Conservation (phyloP, 1,284 basidiomycete species). For the Calocybe gambosa region DNA sequence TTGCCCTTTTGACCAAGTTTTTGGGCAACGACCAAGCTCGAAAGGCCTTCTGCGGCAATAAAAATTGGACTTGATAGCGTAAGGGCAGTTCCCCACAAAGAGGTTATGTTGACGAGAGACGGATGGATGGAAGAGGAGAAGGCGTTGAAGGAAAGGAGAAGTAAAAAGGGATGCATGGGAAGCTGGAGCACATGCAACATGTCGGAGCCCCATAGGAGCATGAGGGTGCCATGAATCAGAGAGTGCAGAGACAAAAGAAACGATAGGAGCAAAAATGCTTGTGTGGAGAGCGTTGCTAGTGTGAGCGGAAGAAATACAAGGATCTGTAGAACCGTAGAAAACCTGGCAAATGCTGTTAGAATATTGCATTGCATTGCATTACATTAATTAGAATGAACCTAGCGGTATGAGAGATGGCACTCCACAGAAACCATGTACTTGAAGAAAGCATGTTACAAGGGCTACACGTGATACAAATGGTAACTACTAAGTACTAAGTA, state of each 20-base stretch:
- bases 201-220: slow-evolving; percentile 59
- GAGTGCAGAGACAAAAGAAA: slow-evolving; percentile 71
- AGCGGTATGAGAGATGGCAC: background rate
- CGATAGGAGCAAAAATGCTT: slow-evolving; percentile 76
- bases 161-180: slow-evolving; percentile 74
- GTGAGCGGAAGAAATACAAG: slow-evolving; percentile 80
- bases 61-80: slow-evolving; percentile 72
- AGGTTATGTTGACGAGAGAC: slow-evolving; percentile 48
- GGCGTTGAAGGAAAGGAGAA: slow-evolving; percentile 75
- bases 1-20: slow-evolving; percentile 71
- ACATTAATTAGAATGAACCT: no score
- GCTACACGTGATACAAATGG: background rate
- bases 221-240: slow-evolving; percentile 68
- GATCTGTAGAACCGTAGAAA: slow-evolving; percentile 74
- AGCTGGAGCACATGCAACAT: slow-evolving; percentile 70
- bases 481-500: background rate
- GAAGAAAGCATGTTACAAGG: background rate
- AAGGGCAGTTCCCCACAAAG: slow-evolving; percentile 69
- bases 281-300: slow-evolving; percentile 70
- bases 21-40: slow-evolving; percentile 76
- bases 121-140: slow-evolving; percentile 61
- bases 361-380: no score
- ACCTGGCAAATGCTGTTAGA: slow-evolving; percentile 29
- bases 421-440: background rate
- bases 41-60: slow-evolving; percentile 77